Conservation (phyloP, 768 basidiomycete genomes). For the Phylloporus rhodoxanthus region DNA sequence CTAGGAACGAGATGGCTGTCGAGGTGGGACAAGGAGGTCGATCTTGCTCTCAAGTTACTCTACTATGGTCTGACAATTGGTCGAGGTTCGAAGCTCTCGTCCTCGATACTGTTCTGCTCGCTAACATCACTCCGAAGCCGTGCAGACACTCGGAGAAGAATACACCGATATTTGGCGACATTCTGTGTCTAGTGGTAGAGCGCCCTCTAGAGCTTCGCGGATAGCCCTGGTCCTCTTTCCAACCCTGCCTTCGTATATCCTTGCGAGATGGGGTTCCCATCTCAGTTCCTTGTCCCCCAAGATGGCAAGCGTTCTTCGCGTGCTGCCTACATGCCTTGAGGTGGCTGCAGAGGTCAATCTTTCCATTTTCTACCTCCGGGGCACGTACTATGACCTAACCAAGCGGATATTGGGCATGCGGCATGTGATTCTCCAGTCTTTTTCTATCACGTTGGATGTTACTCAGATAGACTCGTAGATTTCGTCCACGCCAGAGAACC, state of each 20-base stretch:
- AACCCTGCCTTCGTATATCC: conserved; percentile 56
- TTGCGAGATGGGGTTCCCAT: conserved; percentile 44
- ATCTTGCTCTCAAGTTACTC: conserved; percentile 56
- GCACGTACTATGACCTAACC: conserved; percentile 70
- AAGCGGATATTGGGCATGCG: conserved; percentile 63
- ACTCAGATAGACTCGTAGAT: conserved; percentile 41
- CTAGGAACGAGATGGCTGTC: conserved; percentile 75
- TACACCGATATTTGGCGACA: conserved; percentile 83
- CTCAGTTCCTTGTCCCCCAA: conserved; percentile 31
- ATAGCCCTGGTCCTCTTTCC: conserved; percentile 59
- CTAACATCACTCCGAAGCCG: conserved; percentile 40
- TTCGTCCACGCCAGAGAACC: conserved; percentile 67
- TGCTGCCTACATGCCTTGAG: conserved; percentile 49
- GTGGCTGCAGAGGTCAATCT: conserved; percentile 66
- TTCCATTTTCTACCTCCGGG: conserved; percentile 73
- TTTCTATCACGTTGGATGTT: neutral
- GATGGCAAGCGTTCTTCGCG: conserved; percentile 28
- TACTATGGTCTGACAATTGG: conserved; percentile 76
- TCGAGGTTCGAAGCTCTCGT: conserved; percentile 44
- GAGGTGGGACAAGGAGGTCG: conserved; percentile 78
- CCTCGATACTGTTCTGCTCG: neutral
- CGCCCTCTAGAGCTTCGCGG: conserved; percentile 44
- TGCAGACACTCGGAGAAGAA: conserved; percentile 85
- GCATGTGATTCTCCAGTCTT: conserved; percentile 44
- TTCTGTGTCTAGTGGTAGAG: conserved; percentile 35